Evolutionary conservation across 768 basidiomycete genomes (phyloP).

Genomic region (Boletellus sp.): DNA sequence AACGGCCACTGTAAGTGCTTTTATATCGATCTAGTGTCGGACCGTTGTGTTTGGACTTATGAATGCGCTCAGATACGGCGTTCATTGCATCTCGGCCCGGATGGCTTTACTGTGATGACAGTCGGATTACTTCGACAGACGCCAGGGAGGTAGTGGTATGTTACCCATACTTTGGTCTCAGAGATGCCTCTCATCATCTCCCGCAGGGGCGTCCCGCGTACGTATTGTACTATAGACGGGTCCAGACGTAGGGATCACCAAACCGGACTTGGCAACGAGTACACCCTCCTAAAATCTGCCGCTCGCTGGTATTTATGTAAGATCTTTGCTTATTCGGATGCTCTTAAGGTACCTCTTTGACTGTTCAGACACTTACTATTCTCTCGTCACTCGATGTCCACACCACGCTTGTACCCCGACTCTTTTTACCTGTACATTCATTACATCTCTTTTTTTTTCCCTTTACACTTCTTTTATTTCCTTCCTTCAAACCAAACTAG

Average conservation of each 20-base stretch:
- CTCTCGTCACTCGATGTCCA: conserved; percentile 7
- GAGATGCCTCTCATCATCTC: conserved; percentile 19
- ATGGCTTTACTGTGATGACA: conserved; percentile 95
- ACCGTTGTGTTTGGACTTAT: neutral
- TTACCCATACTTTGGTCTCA: conserved; percentile 10
- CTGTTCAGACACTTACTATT: conserved; percentile 12
- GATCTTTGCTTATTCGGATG: conserved; percentile 1
- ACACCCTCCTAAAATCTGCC: neutral
- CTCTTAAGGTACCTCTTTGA: neutral
- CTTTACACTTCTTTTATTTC: neutral
- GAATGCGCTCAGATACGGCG: conserved; percentile 69
- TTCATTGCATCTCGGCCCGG: conserved; percentile 81
- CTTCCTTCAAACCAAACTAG: conserved; percentile 12
- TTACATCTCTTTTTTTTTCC: neutral
- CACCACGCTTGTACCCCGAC: conserved; percentile 18
- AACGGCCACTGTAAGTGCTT: conserved; percentile 87
- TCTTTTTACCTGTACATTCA: neutral
- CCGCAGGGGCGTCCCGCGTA: conserved; percentile 65
- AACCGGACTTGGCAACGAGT: neutral
- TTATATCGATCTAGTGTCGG: neutral
- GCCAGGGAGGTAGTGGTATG: conserved; percentile 81
- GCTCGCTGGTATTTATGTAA: conserved; percentile 20
- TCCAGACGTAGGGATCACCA: conserved; percentile 22
- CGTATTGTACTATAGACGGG: conserved; percentile 77
- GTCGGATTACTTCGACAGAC: conserved; percentile 71